Base-by-base conservation (phyloP, 1,139 yeast genomes). In the Suhomyces panamericanus region DNA sequence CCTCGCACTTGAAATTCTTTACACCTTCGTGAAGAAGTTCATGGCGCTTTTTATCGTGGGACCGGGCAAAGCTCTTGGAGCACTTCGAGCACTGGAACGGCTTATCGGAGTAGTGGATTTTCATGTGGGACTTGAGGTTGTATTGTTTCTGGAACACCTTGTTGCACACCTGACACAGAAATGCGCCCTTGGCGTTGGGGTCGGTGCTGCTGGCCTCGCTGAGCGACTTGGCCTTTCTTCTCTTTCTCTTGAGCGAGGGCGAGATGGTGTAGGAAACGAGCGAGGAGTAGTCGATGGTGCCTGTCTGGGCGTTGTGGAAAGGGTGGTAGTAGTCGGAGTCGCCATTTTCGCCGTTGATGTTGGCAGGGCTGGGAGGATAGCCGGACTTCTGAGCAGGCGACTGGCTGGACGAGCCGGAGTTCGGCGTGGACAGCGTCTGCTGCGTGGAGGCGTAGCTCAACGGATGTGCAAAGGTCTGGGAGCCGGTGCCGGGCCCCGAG, bases 1-100 rank as follows among this genome's bases (percentile, higher is more conserved):
- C 84, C 52, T 77, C 80, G 58, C 85, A 80, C 51, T 70, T 70
- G 60, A 78, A 79, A 54, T 75, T 79, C 64, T 77, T 77, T 39
- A 70, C 73, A 3, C 83, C 83, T 24, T 72, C 75, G 53, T 80
- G 85, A 7, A 80, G 59, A 32, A 70, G 60, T 51, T 80, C 84
- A 57, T 80, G 85, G 48, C 85, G 67, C 53, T 77, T 77, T 49
- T 76, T 69, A 57, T 80, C 85, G 55, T 80, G 85, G 34, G 77
- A 70, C 34, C 85, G 63, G 13, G 84, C 83, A 64, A 80, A 80
- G 13, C 73, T 64, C 55, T 78, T 75, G 12, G 68, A 60, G 55
- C 85, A 80, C 46, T 64, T 61, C 22, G 69, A 59, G 54, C 85
- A 80, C 43, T 70, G 66, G 58, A 62, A 79, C 1, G 85, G 85